These are phyloP conservation scores for Ballota nigra DNA, from an alignment of 257 asterid genomes.

Conservation along the genomic window DNA sequence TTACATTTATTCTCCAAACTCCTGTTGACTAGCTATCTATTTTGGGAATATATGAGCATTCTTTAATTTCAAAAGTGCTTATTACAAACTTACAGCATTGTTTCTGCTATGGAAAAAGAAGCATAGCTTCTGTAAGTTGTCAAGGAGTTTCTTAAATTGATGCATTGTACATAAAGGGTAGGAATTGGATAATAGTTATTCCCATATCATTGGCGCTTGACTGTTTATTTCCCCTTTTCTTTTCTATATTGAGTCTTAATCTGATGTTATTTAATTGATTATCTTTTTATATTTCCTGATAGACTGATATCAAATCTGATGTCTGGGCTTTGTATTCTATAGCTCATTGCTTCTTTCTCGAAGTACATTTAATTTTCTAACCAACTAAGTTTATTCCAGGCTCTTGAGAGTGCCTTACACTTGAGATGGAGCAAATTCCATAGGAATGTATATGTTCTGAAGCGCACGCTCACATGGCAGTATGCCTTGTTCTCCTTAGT, in stretches of 20 bases:
- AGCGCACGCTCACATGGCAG: conserved; percentile 90
- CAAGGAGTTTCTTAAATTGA: conserved; percentile 1
- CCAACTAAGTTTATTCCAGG: conserved; percentile 41
- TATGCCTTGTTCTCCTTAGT: conserved; percentile 40
- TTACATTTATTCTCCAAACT: conserved; percentile 11
- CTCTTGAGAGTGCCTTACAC: conserved; percentile 57
- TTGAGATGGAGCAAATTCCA: conserved; percentile 64
- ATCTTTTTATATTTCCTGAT: not conserved
- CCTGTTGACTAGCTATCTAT: not conserved
- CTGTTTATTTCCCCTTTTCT: not conserved
- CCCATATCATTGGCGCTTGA: conserved; percentile 4
- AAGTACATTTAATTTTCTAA: not conserved
- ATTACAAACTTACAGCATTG: not conserved
- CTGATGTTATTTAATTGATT: conserved; percentile 4
- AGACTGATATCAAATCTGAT: conserved; percentile 2
- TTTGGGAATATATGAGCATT: not conserved
- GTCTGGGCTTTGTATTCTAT: not conserved
- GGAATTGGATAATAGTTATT: not conserved
- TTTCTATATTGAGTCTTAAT: conserved; percentile 15
- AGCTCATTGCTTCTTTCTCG: conserved; percentile 13
- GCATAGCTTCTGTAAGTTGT: conserved; percentile 13
- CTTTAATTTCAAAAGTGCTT: conserved; percentile 11
- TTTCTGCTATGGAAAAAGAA: conserved; percentile 1
- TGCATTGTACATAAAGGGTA: not conserved
- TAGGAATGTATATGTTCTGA: conserved; percentile 63